Evolutionary conservation across 192 early-diverging fungal species (phyloP).

Genomic region (Geranomyces michiganensis): DNA sequence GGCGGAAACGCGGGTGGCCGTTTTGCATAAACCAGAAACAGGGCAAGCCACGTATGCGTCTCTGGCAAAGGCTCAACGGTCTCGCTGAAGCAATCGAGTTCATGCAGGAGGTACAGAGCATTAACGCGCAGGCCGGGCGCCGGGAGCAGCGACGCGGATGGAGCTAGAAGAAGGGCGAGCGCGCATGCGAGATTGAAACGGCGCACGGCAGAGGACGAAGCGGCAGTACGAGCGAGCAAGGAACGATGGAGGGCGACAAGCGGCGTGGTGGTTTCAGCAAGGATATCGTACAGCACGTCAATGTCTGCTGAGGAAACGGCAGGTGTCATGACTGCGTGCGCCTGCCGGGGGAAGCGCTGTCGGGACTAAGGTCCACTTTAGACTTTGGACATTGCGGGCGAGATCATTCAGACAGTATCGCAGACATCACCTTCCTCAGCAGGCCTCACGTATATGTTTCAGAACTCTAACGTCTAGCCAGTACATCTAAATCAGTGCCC

Average conservation of each 20-base stretch:
- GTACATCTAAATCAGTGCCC: too few species aligned
- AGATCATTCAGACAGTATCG: too few species aligned
- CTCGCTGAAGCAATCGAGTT: not conserved
- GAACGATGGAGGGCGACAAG: too few species aligned
- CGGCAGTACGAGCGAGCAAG: not conserved
- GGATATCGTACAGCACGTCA: slow-evolving; percentile 10
- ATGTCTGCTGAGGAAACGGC: slow-evolving; percentile 5
- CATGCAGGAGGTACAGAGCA: slow-evolving; percentile 27
- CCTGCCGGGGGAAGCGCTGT: too few species aligned
- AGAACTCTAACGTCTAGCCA: too few species aligned
- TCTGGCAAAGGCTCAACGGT: not conserved
- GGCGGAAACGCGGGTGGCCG: not conserved
- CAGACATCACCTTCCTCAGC: too few species aligned
- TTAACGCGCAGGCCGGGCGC: slow-evolving; percentile 14
- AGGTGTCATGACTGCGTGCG: too few species aligned
- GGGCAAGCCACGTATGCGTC: slow-evolving; percentile 25
- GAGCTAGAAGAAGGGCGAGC: slow-evolving; percentile 18
- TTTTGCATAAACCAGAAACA: slow-evolving; percentile 16
- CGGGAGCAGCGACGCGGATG: slow-evolving; percentile 14
- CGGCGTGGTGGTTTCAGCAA: not conserved
- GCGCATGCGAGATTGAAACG: slow-evolving; percentile 25
- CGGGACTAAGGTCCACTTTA: too few species aligned
- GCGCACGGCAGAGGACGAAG: slow-evolving; percentile 9
- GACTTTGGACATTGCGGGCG: too few species aligned
- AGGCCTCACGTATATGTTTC: too few species aligned